Evolutionary conservation across 1,284 basidiomycete genomes (phyloP).

Genomic region (Apiotrichum mycotoxinovorans): DNA sequence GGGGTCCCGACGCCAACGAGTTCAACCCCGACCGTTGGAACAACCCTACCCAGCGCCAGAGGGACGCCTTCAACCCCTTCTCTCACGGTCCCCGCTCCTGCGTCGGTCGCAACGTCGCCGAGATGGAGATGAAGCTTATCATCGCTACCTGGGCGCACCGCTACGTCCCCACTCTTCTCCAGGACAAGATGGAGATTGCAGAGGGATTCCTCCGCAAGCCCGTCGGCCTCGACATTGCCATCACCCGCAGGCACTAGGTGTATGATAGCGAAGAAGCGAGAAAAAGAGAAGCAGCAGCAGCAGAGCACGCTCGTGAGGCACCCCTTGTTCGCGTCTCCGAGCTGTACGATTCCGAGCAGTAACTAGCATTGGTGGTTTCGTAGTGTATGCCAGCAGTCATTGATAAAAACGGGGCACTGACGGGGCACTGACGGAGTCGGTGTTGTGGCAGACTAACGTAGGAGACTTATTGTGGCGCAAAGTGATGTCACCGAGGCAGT

Average conservation of each 20-base stretch:
- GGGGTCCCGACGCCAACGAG: conserved; percentile 58
- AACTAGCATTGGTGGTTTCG: no score
- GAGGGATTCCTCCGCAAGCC: conserved; percentile 26
- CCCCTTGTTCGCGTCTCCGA: no score
- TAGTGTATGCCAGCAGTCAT: no score
- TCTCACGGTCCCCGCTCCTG: conserved; percentile 31
- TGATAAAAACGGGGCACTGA: no score
- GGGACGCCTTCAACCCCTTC: conserved; percentile 29
- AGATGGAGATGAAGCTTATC: conserved; percentile 25
- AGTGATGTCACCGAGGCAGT: no score
- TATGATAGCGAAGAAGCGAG: background rate
- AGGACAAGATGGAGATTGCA: conserved; percentile 11
- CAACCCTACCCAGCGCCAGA: conserved; percentile 16
- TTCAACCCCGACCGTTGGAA: conserved; percentile 27
- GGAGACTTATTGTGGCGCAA: no score
- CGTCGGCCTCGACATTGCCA: conserved; percentile 10
- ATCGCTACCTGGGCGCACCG: conserved; percentile 19
- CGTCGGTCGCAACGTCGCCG: conserved; percentile 30
- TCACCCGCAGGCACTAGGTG: conserved; percentile 6
- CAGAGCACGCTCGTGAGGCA: no score
- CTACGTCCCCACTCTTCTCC: conserved; percentile 18
- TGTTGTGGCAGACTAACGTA: no score
- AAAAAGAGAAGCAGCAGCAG: no score
- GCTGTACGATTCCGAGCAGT: no score
- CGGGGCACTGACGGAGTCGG: no score